A percentile compares a stretch with the other conserved stretches of the same genome.
These are phyloP conservation scores for Chlorella ohadii DNA, from an alignment of 139 green algal genomes.

Conservation along the genomic window DNA sequence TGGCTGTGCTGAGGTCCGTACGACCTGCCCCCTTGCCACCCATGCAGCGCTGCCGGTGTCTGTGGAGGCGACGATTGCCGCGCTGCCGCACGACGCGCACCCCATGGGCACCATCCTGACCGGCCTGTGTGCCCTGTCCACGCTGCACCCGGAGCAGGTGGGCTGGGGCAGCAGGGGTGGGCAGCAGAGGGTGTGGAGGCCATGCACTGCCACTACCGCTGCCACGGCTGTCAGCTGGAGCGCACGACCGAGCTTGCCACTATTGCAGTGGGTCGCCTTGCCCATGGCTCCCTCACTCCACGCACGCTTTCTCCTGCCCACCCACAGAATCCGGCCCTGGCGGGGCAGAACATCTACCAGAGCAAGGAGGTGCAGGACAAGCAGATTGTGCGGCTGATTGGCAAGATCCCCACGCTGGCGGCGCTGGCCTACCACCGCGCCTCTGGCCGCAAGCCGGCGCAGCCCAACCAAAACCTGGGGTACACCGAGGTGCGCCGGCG, in stretches of 20 bases:
- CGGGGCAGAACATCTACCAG: slow-evolving; percentile 93
- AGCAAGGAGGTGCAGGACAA: slow-evolving; percentile 91
- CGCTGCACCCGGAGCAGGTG: slow-evolving; percentile 83
- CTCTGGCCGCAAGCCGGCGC: slow-evolving; percentile 77
- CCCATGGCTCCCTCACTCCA: background rate
- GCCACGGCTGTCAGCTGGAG: too few relatives aligned
- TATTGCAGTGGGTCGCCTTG: background rate
- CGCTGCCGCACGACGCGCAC: slow-evolving; percentile 94
- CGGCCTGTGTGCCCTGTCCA: slow-evolving; percentile 81
- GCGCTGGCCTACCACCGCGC: slow-evolving; percentile 94
- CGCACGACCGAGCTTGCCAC: too few relatives aligned
- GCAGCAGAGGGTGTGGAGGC: background rate
- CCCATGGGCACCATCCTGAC: slow-evolving; percentile 93
- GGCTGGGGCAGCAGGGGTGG: background rate
- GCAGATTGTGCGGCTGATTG: slow-evolving; percentile 93
- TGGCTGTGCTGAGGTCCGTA: background rate
- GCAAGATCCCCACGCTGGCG: slow-evolving; percentile 92
- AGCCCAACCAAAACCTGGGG: slow-evolving; percentile 86
- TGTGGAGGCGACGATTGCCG: slow-evolving; percentile 75
- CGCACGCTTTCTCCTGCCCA: background rate
- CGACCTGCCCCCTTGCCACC: background rate
- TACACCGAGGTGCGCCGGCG: slow-evolving; percentile 79
- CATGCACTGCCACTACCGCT: background rate
- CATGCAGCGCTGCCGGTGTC: slow-evolving; percentile 71
- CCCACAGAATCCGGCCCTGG: slow-evolving; percentile 92